Percentiles rank a stretch among this genome's conserved stretches.
phyloP scores from a whole-genome alignment of 805 yeast genomes.

The Saccharomycopsis sp. region DNA sequence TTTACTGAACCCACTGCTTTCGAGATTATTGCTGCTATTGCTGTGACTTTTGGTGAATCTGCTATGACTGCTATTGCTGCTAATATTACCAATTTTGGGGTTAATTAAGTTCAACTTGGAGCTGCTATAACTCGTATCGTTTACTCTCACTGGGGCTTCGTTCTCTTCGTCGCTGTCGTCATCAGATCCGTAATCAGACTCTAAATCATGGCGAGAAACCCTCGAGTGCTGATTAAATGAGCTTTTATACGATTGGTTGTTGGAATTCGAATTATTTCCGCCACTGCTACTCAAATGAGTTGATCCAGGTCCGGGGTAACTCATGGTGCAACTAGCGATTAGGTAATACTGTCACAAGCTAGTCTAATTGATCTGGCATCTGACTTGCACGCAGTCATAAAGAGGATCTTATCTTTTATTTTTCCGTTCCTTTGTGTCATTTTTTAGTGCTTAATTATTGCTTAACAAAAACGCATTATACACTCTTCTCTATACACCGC shows the following conservation, averaged over 20 bases:
- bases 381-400: neutral
- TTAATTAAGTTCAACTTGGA: neutral
- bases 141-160: neutral
- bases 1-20: neutral
- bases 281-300: neutral
- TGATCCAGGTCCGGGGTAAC: neutral
- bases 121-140: too few species aligned
- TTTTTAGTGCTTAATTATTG: too few species aligned
- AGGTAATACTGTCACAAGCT: neutral
- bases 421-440: too few species aligned
- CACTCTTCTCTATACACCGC: too few species aligned
- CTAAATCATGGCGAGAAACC: neutral
- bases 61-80: neutral
- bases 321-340: neutral
- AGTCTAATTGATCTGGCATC: neutral
- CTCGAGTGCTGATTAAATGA: neutral
- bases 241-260: neutral
- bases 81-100: neutral
- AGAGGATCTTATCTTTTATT: too few species aligned
- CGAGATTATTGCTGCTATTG: neutral
- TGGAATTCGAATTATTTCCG: neutral
- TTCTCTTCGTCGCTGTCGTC: neutral
- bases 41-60: neutral
- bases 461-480: too few species aligned
- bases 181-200: constrained; percentile 1